Evolutionary conservation across 73 alveolate species (phyloP), one percentile per base, ranked within the genome.

Genomic region (Symbiodinium natans): DNA sequence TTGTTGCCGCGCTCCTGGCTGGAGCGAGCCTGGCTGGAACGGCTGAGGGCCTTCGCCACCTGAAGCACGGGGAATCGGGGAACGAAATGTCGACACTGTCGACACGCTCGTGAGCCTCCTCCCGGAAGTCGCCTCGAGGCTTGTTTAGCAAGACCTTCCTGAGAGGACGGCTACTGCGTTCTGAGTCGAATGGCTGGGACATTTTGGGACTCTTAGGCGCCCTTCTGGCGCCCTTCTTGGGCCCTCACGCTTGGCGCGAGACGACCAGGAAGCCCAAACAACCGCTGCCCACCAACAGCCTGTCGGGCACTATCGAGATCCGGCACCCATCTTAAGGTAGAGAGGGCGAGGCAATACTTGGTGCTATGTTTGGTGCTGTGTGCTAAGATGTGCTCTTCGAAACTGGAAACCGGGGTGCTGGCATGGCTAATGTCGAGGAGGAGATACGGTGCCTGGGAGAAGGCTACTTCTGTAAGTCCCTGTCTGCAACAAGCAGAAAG

Each of bases 111-210:
- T n/a, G n/a, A 2, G 77, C 77, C 77, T 63, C 77, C 31, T 63
- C 77, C 36, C 77, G 31, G 77, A 63, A 63, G 77, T 63, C 95
- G 31, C 86, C 86, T 1, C 95, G 95, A 6, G 95, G 95, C 68
- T 88, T 56, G 86, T 63, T 86, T 11, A 86, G 95, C 39, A 88
- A 86, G 86, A 88, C 95, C 41, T 63, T 88, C 95, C 95, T 88
- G 43, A 36, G 74, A 6, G 13, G 29, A 21, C 48, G 29, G 86
- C 27, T n/a, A n/a, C n/a, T n/a, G n/a, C 23, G 38, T 1, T 33
- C 54, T 36, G 54, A 19, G 54, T 17, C 27, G 7, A 19, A 27
- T 2, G 29, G 42, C 27, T 52, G 8, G 4, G 7, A 34, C n/a
- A 10, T 9, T 31, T 0, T 1, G 43, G 46, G 9, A 34, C 74